Evolutionary conservation across 495 filamentous ascomycete genomes (phyloP), one percentile per base, ranked within the genome.

Genomic region (Friedmanniomyces endolithicus): DNA sequence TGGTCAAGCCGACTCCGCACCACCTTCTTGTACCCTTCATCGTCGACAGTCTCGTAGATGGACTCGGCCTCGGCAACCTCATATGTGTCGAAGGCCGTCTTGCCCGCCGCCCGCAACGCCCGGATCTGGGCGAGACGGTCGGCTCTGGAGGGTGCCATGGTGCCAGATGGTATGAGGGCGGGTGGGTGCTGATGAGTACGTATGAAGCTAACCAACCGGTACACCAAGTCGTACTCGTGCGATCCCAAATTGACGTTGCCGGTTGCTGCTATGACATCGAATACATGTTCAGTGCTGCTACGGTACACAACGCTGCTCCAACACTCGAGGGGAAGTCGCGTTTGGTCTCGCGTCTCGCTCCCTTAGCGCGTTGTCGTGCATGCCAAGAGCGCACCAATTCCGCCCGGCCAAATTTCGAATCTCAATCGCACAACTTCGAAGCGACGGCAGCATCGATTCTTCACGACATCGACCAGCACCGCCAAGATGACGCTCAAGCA

Each of bases 21-120:
- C 52, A 96, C 81, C 65, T 95, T 92, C 70, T 95, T 95, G 75
- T 98, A 98, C 47, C 86, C 85, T 63, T 94, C 90, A 61, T 98
- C 92, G 66, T 97, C 90, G 48, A 97, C 89, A 67, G 95, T 90
- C 53, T 96, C 90, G 71, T 95, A 98, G 39, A 98, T 74, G 49
- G 86, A 80, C 52, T 83, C 83, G 62, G 85, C 85, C 51, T 96
- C 82, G 67, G 86, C 78, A 55, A 97, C 78, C 67, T 96, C 71
- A 72, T 97, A 98, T n/a, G 79, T 82, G 52, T 87, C 84, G 33
- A 90, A 77, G 52, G 84, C 83, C 67, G 87, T 96, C 74, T 94
- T 94, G 65, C 92, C 92, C 11, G 90, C 77, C 62, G 86, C 82
- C 52, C 87, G 86, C 52, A 97, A 78, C 64, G 86, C 87, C 61